These are phyloP conservation scores for Rhizopus sp. DNA, from an alignment of 371 early-diverging fungal genomes.

Conservation along the genomic window DNA sequence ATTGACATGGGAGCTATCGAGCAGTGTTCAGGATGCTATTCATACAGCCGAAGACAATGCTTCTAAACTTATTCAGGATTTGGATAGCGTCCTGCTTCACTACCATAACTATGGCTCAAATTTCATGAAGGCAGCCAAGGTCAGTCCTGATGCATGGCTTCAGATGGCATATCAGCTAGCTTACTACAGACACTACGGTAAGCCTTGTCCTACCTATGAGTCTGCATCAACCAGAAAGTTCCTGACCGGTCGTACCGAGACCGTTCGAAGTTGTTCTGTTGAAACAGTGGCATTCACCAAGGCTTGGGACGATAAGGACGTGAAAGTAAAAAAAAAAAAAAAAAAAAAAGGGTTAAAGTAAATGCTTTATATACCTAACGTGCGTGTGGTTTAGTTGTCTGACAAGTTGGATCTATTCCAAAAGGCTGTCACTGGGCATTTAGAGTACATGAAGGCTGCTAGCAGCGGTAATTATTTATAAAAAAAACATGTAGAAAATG, in stretches of 20 bases:
- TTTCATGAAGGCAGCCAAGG: conserved; percentile 77
- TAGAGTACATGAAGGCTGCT: conserved; percentile 64
- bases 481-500: conserved; percentile 54
- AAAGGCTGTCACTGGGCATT: conserved; percentile 70
- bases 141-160: conserved; percentile 83
- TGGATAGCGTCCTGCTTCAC: conserved; percentile 73
- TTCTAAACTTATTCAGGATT: conserved; percentile 62
- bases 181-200: conserved; percentile 74
- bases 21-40: conserved; percentile 50
- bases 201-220: conserved; percentile 79
- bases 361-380: neutral
- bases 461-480: conserved; percentile 46
- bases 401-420: conserved; percentile 63
- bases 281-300: conserved; percentile 71
- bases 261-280: conserved; percentile 68
- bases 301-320: conserved; percentile 64
- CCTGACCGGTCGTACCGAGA: conserved; percentile 87
- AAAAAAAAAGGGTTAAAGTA: neutral
- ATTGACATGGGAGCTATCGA: conserved; percentile 66
- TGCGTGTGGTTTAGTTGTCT: conserved; percentile 32
- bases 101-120: conserved; percentile 75
- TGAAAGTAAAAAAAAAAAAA: conserved; percentile 25
- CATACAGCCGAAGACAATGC: conserved; percentile 65
- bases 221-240: conserved; percentile 83
- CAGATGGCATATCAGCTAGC: conserved; percentile 89